Evolutionary conservation across 257 asterid genomes (phyloP).

Genomic region (Handroanthus guayacan): DNA sequence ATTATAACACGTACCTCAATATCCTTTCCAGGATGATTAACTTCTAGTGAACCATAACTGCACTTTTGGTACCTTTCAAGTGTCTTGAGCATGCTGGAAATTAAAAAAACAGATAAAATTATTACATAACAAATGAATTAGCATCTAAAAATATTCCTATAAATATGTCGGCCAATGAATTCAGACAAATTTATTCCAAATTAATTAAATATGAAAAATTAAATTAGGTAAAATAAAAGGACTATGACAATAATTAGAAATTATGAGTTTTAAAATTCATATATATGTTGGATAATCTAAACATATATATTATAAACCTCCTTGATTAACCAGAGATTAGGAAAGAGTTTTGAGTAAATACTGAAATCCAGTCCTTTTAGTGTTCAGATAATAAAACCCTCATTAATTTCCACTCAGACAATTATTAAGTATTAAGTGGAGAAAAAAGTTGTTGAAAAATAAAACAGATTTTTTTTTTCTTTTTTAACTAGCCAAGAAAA

Average conservation of each 20-base stretch:
- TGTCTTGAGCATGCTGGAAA: conserved; percentile 81
- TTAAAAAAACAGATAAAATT: conserved; percentile 13
- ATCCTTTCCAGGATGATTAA: conserved; percentile 65
- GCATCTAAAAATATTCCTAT: background rate
- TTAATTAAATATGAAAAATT: background rate
- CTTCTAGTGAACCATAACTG: conserved; percentile 84
- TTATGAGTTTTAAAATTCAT: no score
- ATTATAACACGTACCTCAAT: conserved; percentile 67
- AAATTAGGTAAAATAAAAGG: background rate
- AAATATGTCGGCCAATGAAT: background rate
- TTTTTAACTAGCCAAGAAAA: background rate
- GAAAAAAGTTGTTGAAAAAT: conserved; percentile 2
- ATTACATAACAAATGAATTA: background rate
- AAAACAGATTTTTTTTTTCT: background rate
- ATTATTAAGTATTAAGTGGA: background rate
- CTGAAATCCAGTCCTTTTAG: background rate
- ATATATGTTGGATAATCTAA: no score
- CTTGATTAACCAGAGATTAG: no score
- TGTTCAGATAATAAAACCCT: no score
- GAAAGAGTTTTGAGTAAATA: background rate
- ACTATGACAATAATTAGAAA: background rate
- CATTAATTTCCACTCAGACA: background rate
- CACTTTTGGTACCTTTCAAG: conserved; percentile 94
- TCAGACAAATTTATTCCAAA: background rate
- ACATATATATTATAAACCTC: no score